A percentile compares a stretch with the other conserved stretches of the same genome.
These are phyloP conservation scores for Hanseniaspora clermontiae DNA, from an alignment of 805 yeast genomes.

Conservation along the genomic window DNA sequence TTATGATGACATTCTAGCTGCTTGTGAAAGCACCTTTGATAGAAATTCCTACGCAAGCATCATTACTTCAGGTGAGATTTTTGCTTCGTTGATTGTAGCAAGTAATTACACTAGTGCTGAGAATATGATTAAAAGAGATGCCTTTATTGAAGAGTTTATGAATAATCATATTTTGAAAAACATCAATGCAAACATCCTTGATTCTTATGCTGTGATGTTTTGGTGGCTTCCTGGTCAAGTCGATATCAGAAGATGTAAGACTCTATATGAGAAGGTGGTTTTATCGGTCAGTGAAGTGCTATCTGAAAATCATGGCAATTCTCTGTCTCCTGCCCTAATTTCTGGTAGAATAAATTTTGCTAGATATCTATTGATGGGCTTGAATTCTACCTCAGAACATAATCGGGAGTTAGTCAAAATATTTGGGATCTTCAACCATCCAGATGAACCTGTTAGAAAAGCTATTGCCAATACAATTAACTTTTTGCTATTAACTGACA, in stretches of 20 bases:
- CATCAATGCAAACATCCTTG: slow-evolving; percentile 58
- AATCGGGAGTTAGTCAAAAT: slow-evolving; percentile 34
- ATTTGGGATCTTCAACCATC: slow-evolving; percentile 39
- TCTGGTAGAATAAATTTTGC: slow-evolving; percentile 31
- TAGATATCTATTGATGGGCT: slow-evolving; percentile 36
- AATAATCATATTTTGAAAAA: slow-evolving; percentile 39
- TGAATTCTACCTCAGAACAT: slow-evolving; percentile 44
- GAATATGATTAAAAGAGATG: slow-evolving; percentile 32
- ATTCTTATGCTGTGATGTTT: slow-evolving; percentile 62
- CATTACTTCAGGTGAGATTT: slow-evolving; percentile 58
- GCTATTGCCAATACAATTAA: slow-evolving; percentile 35
- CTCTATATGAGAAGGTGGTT: slow-evolving; percentile 1
- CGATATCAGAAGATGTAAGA: slow-evolving; percentile 55
- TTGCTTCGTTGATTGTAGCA: slow-evolving; percentile 48
- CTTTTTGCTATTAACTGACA: slow-evolving; percentile 18
- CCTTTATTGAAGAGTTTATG: slow-evolving; percentile 35
- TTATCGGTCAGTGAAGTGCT: slow-evolving; percentile 1
- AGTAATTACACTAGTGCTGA: slow-evolving; percentile 33
- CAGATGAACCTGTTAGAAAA: slow-evolving; percentile 59
- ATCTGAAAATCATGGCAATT: background rate
- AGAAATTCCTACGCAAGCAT: slow-evolving; percentile 64
- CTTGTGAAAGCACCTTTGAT: slow-evolving; percentile 41
- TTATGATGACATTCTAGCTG: slow-evolving; percentile 40
- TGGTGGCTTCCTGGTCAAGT: slow-evolving; percentile 62
- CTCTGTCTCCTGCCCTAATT: slow-evolving; percentile 5